Base-by-base conservation (phyloP, 2,329 filamentous ascomycete species). In the Chaetomiaceae sp. region DNA sequence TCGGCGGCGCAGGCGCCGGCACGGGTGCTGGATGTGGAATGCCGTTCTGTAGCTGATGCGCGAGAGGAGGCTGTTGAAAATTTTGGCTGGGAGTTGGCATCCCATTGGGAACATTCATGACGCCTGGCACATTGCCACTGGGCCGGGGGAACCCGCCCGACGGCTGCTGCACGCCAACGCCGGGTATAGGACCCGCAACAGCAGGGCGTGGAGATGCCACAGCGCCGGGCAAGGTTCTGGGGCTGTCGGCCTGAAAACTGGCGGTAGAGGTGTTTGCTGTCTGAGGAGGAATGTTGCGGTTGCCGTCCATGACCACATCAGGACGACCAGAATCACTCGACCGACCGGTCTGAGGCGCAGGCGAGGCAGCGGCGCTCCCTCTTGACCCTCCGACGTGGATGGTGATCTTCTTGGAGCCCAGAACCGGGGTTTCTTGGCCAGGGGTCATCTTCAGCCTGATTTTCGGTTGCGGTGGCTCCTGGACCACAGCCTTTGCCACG, bases 391-490 rank as follows among this genome's bases (percentile, higher is more conserved):
- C 84, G 49, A 90, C 79, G 58, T 85, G 85, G 44, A 90, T 80
- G 18, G 85, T 91, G 51, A 92, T 84, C 66, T 82, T 87, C 67
- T 84, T 84, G 8, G 75, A 68, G 54, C 72, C 69, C 38, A 63
- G 55, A 53, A 62, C 36, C 1, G 78, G 69, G 9, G 73, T 71
- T 27, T 80, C 75, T 27, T 68, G 64, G 21, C 68, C 68, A 38
- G 73, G 70, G 5, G 79, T 75, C 64, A 90, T 79, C 67, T 88
- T 91, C 51, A 96, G 76, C 69, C 90, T 95, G 63, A 95, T 87
- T 65, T 89, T 90, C 32, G 87, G 82, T 62, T 85, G 82, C 1
- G 80, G 74, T 13, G 89, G 86, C 67, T 94, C 87, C 44, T 80
- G 76, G 16, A 92, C 87, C 51, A 78, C 78, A 42, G 78, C 78